phyloP scores from a whole-genome alignment of 768 basidiomycete species.

The Suillus discolor region DNA sequence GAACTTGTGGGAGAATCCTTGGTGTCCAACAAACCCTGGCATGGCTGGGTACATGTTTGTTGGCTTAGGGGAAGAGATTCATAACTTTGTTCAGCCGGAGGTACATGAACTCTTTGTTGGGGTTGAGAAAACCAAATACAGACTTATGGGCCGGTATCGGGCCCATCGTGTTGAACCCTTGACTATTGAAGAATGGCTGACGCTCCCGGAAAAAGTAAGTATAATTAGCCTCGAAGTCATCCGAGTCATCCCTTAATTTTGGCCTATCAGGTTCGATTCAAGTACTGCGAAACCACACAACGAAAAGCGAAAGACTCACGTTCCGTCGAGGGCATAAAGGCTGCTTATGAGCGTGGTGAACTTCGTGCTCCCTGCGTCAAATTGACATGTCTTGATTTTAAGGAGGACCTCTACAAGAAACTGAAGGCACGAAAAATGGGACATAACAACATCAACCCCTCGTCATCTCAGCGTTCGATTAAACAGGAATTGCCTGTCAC shows the following conservation, averaged over 20 bases:
- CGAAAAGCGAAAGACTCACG: conserved; percentile 40
- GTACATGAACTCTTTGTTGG: conserved; percentile 50
- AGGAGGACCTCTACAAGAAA: conserved; percentile 37
- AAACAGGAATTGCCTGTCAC: not conserved
- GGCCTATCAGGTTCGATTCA: conserved; percentile 5
- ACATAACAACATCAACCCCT: not conserved
- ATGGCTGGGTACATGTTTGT: conserved; percentile 60
- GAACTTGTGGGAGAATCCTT: conserved; percentile 53
- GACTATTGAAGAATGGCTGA: conserved; percentile 48
- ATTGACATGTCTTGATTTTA: conserved; percentile 48
- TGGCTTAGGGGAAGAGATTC: conserved; percentile 48
- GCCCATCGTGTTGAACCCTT: conserved; percentile 45
- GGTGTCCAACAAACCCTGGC: conserved; percentile 52
- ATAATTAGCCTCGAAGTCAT: conserved; percentile 16
- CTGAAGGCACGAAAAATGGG: conserved; percentile 12
- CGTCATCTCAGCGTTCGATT: not conserved
- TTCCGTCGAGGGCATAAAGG: conserved; percentile 35
- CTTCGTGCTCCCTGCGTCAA: conserved; percentile 51
- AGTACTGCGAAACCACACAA: conserved; percentile 42
- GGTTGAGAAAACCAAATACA: conserved; percentile 37
- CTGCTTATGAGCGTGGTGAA: conserved; percentile 47
- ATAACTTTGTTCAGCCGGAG: conserved; percentile 43
- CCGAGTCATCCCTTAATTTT: not conserved
- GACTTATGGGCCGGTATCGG: conserved; percentile 35
- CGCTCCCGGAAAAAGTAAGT: conserved; percentile 42